Percentiles rank a stretch among this genome's conserved stretches.
Conservation (phyloP, 257 asterid species). For the Przewalskia tangutica region DNA sequence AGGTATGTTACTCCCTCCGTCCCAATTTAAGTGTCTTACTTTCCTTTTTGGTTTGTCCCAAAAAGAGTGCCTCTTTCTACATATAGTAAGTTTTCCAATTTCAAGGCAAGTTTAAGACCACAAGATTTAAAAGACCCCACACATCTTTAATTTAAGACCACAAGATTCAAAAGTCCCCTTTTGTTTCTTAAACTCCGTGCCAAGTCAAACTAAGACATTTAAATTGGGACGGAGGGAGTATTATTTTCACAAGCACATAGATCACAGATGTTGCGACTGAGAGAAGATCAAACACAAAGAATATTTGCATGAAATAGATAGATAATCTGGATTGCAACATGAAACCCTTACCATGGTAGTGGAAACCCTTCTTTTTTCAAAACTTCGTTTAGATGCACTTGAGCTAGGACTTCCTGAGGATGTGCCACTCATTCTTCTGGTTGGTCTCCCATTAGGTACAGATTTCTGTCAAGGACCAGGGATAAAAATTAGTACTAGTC, state of each 20-base stretch:
- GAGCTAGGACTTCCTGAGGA: conserved; percentile 44
- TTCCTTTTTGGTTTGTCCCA: too few relatives aligned
- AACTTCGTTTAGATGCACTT: conserved; percentile 53
- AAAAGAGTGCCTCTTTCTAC: too few relatives aligned
- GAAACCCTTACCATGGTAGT: conserved; percentile 48
- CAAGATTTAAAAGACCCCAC: too few relatives aligned
- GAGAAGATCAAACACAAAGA: not conserved
- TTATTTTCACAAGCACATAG: not conserved
- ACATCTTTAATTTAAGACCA: too few relatives aligned
- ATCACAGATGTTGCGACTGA: not conserved
- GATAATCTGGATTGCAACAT: not conserved
- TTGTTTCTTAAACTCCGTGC: too few relatives aligned
- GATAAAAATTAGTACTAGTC: not conserved
- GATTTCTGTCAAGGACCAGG: conserved; percentile 41
- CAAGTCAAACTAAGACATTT: too few relatives aligned
- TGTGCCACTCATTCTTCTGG: conserved; percentile 43
- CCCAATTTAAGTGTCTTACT: too few relatives aligned
- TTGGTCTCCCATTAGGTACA: conserved; percentile 45
- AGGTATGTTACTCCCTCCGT: not conserved
- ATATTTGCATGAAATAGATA: not conserved
- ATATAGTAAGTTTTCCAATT: too few relatives aligned
- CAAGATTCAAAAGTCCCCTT: too few relatives aligned
- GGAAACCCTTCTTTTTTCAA: conserved; percentile 42
- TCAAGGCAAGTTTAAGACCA: too few relatives aligned
- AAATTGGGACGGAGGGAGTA: not conserved